Conservation (phyloP, 495 filamentous ascomycete genomes). For the Talaromyces stipitatus region DNA sequence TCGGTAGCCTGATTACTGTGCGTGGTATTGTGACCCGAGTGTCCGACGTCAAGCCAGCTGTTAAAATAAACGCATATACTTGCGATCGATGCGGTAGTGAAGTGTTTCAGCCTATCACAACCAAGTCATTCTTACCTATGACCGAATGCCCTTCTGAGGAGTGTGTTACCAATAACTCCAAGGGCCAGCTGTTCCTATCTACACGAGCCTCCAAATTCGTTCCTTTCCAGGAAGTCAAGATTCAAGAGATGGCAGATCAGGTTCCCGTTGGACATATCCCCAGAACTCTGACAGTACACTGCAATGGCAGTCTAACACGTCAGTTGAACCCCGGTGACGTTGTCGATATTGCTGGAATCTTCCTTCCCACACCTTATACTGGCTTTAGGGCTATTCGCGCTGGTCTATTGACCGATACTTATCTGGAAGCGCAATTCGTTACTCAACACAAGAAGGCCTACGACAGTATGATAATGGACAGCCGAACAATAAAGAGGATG, state of each 20-base stretch:
- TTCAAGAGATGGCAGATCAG: constrained; percentile 97
- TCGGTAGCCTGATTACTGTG: constrained; percentile 88
- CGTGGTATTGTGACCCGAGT: constrained; percentile 92
- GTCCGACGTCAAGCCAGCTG: constrained; percentile 95
- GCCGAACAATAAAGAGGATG: constrained; percentile 69
- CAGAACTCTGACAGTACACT: constrained; percentile 78
- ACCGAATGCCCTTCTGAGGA: constrained; percentile 78
- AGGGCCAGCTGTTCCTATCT: constrained; percentile 86
- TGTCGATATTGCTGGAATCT: constrained; percentile 88
- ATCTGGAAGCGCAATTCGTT: constrained; percentile 88
- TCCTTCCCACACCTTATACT: constrained; percentile 94
- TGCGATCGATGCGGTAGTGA: constrained; percentile 95
- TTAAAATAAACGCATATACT: constrained; percentile 93
- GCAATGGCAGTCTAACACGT: constrained; percentile 76
- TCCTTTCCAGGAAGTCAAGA: constrained; percentile 97
- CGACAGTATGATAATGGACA: constrained; percentile 74
- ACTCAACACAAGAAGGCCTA: constrained; percentile 97
- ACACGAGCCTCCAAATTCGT: constrained; percentile 94
- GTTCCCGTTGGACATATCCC: constrained; percentile 97
- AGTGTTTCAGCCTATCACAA: constrained; percentile 92
- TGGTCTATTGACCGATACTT: constrained; percentile 91
- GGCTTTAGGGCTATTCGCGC: constrained; percentile 95
- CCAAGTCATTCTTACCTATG: constrained; percentile 83
- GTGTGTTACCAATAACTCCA: constrained; percentile 83
- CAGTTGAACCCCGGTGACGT: constrained; percentile 90